A percentile compares a stretch with the other conserved stretches of the same genome.
Evolutionary conservation across 1,284 basidiomycete species (phyloP).

Genomic region (Pyrrhoderma noxium): DNA sequence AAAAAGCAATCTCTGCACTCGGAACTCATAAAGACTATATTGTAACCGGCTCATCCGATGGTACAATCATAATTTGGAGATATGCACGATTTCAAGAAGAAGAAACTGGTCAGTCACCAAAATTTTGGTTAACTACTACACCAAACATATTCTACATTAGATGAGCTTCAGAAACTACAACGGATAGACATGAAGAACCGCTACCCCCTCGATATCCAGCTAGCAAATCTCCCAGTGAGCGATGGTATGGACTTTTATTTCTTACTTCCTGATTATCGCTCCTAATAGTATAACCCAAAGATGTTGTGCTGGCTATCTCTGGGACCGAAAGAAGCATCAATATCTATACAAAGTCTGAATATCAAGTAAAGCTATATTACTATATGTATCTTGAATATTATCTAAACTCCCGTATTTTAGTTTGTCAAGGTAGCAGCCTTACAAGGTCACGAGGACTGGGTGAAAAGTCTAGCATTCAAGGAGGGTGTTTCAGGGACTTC

Average conservation of each 20-base stretch:
- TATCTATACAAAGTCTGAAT: constrained; percentile 66
- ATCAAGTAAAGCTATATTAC: constrained; percentile 31
- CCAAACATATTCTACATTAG: constrained; percentile 24
- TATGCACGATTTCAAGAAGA: constrained; percentile 24
- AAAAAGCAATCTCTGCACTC: constrained; percentile 60
- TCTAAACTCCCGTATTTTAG: constrained; percentile 29
- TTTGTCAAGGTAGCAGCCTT: constrained; percentile 56
- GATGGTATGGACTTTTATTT: constrained; percentile 38
- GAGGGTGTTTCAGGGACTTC: constrained; percentile 27
- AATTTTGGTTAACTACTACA: not conserved
- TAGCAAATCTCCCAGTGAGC: constrained; percentile 59
- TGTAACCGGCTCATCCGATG: constrained; percentile 77
- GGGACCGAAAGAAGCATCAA: constrained; percentile 72
- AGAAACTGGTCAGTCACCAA: constrained; percentile 28
- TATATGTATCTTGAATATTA: not conserved
- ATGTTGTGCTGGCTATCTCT: constrained; percentile 66
- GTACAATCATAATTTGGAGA: constrained; percentile 66
- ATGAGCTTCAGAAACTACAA: constrained; percentile 46
- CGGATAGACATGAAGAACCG: constrained; percentile 57
- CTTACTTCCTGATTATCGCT: not conserved
- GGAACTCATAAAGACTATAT: constrained; percentile 41
- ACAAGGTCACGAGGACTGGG: constrained; percentile 92
- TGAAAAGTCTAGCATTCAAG: constrained; percentile 71
- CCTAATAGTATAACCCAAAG: constrained; percentile 36
- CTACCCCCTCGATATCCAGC: constrained; percentile 67